Conservation (phyloP, 164 flowering plant species). For the Magnolia kwangsiensis region DNA sequence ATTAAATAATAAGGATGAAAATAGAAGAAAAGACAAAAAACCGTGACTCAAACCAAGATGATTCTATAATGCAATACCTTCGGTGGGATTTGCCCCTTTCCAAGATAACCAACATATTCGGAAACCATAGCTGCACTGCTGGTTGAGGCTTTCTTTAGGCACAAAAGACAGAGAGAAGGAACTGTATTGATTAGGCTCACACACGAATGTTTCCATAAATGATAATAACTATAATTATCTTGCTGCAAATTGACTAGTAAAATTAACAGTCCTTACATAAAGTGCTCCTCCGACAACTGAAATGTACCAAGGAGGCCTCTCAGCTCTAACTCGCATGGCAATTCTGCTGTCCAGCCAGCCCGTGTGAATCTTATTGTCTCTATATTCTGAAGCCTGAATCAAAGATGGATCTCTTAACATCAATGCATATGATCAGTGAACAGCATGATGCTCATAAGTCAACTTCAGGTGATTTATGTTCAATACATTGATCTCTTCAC, state of each 20-base stretch:
- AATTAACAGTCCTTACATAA: constrained; percentile 53
- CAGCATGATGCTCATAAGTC: not conserved
- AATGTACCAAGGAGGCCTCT: constrained; percentile 99
- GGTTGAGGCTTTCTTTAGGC: constrained; percentile 80
- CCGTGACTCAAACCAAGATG: not conserved
- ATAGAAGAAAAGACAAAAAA: not conserved
- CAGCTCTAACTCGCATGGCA: constrained; percentile 99
- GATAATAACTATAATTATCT: not conserved
- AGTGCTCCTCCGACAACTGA: constrained; percentile 99
- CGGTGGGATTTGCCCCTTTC: constrained; percentile 99
- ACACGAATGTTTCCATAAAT: not conserved
- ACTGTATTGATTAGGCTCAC: not conserved
- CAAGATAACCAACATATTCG: constrained; percentile 96
- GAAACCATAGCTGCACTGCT: constrained; percentile 96
- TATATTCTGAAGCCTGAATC: constrained; percentile 83
- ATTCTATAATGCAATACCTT: constrained; percentile 48
- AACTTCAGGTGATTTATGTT: no score
- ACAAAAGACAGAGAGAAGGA: not conserved
- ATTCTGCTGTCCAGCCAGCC: constrained; percentile 99
- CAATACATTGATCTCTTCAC: not conserved
- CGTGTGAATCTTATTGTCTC: constrained; percentile 91
- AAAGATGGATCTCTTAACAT: not conserved
- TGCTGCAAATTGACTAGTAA: not conserved
- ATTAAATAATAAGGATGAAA: constrained; percentile 10
- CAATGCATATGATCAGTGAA: not conserved